Base-by-base conservation (phyloP, 352 stramenopile species). In the Globisporangium rhizosaccharum region DNA sequence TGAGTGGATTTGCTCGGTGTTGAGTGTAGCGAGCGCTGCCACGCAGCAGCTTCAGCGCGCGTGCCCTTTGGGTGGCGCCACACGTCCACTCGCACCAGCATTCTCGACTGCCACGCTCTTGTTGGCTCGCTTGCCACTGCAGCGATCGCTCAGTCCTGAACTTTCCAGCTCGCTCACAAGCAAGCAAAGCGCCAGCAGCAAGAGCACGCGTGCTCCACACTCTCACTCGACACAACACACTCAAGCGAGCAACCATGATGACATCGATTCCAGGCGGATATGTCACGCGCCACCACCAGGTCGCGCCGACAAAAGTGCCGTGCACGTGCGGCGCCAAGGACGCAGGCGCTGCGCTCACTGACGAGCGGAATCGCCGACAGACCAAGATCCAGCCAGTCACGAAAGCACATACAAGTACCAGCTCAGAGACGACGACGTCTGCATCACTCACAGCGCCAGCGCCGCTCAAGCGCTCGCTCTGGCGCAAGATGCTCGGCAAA, bases 401-500 rank as follows among this genome's bases (percentile, higher is more conserved):
- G 23, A 23, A 23, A 23, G 23, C 30, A 33, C 18, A 55, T 15
- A n/a, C 14, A 18, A 44, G 10, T 26, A 44, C 15, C 37, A 62
- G n/a, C 52, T 17, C 20, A n/a, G 28, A 37, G 15, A n/a, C 20
- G 20, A 28, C 20, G 30, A 12, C 17, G 20, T 3, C 51, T 48
- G 17, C 51, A 36, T 23, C 23, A 50, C 6, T 57, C 28, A 42
- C 37, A 42, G 23, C 23, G 37, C 37, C 37, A 42, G 7, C 25
- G 53, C 28, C 42, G 39, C 66, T 62, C 26, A 79, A 82, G 65
- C 75, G 72, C 54, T 82, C 72, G 55, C 63, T 82, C 28, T 85
- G 75, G 75, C 73, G 75, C 57, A 82, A 82, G 57, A 52, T 85
- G 23, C 52, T 85, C 26, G 72, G 75, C 30, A 75, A 77, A 37